Percentiles rank a stretch among this genome's conserved stretches.
Evolutionary conservation across 495 filamentous ascomycete genomes (phyloP).

Genomic region (Immersiella caudata): DNA sequence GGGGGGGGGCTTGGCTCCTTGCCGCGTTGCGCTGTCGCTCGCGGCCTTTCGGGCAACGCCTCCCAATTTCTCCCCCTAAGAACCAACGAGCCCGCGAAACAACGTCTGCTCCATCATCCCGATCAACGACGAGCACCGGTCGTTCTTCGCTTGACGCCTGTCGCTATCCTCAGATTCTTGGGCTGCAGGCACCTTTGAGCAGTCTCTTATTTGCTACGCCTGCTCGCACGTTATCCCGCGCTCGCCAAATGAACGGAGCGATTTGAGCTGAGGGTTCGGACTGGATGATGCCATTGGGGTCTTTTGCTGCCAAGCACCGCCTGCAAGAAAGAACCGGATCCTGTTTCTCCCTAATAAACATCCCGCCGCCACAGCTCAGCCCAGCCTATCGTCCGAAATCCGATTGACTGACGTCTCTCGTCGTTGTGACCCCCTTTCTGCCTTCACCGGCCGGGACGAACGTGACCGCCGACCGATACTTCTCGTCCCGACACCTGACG

Average conservation of each 20-base stretch:
- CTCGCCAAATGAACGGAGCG: slow-evolving; percentile 11
- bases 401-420: background rate
- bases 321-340: slow-evolving; percentile 10
- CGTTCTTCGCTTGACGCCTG: slow-evolving; percentile 7
- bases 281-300: slow-evolving; percentile 23
- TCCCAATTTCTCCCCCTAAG: slow-evolving; percentile 19
- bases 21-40: slow-evolving; percentile 12
- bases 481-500: background rate
- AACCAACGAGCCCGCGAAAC: slow-evolving; percentile 16
- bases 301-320: slow-evolving; percentile 18
- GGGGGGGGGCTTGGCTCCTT: slow-evolving; percentile 3
- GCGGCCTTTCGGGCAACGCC: slow-evolving; percentile 12
- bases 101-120: slow-evolving; percentile 5
- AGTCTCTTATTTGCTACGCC: background rate
- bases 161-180: background rate
- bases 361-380: background rate
- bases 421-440: background rate
- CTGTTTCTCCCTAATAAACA: slow-evolving; percentile 26
- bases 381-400: background rate
- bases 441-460: background rate
- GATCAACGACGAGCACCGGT: background rate
- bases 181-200: background rate
- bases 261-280: background rate
- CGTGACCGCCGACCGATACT: background rate
- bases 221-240: background rate